Conservation (phyloP, 306 rosid species). For the cucumber (Cucumis sativus) region Cucumber_9930_V3 NC_026659.2:29306501-29307000, state of each 20-base stretch:
- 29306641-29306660: conserved; percentile 9
- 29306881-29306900: neutral
- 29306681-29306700: conserved; percentile 28
- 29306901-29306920: neutral
- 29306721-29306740: conserved; percentile 53
- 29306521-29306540: neutral
- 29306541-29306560: conserved; percentile 7
- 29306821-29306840: neutral
- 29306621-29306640: conserved; percentile 26
- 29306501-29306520: neutral
- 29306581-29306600: conserved; percentile 9
- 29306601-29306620: neutral
- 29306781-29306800: neutral
- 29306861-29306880: conserved; percentile 6
- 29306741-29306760: neutral
- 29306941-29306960: neutral
- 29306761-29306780: conserved; percentile 6
- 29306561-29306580: neutral
- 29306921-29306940: neutral
- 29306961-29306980: too few species aligned
- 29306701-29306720: conserved; percentile 32
- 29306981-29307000: neutral
- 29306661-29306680: neutral
- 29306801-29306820: neutral
- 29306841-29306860: neutral